These are phyloP conservation scores for Solidago caesia DNA, from an alignment of 129 eudicot species.

Conservation along the genomic window DNA sequence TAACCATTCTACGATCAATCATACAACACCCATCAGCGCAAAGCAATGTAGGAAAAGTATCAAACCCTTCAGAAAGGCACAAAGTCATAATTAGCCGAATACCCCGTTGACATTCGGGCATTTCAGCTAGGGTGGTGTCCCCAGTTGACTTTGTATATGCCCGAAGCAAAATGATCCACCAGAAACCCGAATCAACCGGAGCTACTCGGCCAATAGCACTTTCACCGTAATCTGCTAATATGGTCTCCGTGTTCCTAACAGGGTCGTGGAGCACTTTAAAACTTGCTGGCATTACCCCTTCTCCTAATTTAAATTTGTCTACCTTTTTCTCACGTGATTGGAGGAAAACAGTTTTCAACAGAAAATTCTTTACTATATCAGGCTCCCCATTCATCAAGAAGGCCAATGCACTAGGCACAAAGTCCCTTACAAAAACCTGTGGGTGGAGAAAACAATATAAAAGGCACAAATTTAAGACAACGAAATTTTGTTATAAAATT, in stretches of 20 bases:
- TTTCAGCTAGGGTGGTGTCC: conserved; percentile 74
- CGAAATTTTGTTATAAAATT: background rate
- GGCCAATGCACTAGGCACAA: conserved; percentile 95
- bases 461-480: background rate
- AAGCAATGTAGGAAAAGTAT: conserved; percentile 91
- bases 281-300: conserved; percentile 99
- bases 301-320: conserved; percentile 85
- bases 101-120: conserved; percentile 83
- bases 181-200: conserved; percentile 97
- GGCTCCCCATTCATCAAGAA: conserved; percentile 96
- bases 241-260: conserved; percentile 65
- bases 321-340: conserved; percentile 95
- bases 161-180: conserved; percentile 97
- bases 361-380: conserved; percentile 81
- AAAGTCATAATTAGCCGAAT: conserved; percentile 72
- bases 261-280: conserved; percentile 91
- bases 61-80: conserved; percentile 95
- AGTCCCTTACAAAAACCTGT: conserved; percentile 91
- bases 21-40: conserved; percentile 96
- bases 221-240: conserved; percentile 92
- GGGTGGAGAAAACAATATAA: background rate
- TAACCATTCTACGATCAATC: conserved; percentile 98
- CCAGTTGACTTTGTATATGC: conserved; percentile 96
- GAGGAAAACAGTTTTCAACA: conserved; percentile 74
- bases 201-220: conserved; percentile 98